These are phyloP conservation scores for Silene latifolia DNA, from an alignment of 148 eudicot genomes.

Conservation along the genomic window DNA sequence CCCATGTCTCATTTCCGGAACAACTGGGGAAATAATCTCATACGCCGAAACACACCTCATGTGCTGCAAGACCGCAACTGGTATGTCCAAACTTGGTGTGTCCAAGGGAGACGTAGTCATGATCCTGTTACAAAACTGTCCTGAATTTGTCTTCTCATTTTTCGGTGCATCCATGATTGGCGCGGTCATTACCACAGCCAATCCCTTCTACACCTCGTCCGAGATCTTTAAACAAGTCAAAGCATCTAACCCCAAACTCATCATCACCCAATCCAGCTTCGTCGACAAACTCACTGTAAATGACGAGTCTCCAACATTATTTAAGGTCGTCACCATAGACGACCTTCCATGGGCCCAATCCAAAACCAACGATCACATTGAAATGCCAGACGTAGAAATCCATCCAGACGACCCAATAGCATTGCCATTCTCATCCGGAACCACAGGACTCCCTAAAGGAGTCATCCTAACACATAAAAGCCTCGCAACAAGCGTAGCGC, in stretches of 20 bases:
- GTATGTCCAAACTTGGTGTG: constrained; percentile 44
- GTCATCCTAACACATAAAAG: constrained; percentile 80
- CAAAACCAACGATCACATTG: background rate
- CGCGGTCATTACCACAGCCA: constrained; percentile 62
- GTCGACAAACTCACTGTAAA: constrained; percentile 35
- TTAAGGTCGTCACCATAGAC: constrained; percentile 50
- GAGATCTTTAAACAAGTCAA: constrained; percentile 60
- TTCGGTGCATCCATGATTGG: constrained; percentile 81
- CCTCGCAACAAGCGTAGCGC: constrained; percentile 69
- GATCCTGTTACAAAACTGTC: constrained; percentile 63
- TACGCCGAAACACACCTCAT: constrained; percentile 55
- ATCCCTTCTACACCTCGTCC: constrained; percentile 62
- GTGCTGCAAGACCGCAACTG: constrained; percentile 50
- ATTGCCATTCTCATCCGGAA: constrained; percentile 87
- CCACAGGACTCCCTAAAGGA: constrained; percentile 85
- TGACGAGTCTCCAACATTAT: too few relatives aligned
- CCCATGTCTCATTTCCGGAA: constrained; percentile 50
- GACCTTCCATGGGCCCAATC: constrained; percentile 35
- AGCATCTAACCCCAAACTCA: constrained; percentile 40
- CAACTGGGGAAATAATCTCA: constrained; percentile 37
- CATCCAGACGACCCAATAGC: constrained; percentile 60
- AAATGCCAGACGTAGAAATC: constrained; percentile 34
- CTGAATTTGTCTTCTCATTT: constrained; percentile 69
- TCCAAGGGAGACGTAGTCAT: constrained; percentile 55
- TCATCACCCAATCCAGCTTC: constrained; percentile 60